These are phyloP conservation scores for Chlamydomonas incerta DNA, from an alignment of 139 green algal genomes.

Conservation along the genomic window DNA sequence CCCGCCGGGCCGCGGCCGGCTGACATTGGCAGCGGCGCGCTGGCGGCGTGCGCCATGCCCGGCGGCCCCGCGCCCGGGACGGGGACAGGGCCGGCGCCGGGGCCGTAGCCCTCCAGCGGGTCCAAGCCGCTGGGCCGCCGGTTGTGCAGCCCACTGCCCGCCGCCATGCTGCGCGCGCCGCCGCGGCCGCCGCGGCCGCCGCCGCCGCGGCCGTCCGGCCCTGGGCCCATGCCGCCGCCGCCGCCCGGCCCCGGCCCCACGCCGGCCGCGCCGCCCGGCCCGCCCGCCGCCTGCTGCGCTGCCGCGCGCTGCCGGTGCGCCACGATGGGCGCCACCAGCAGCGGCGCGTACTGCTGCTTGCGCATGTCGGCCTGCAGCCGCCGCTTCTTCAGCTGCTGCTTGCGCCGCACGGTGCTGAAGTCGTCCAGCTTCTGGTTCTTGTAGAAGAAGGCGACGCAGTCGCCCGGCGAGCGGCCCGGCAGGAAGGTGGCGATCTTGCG, in stretches of 20 bases:
- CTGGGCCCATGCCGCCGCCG: neutral
- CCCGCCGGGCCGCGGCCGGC: neutral
- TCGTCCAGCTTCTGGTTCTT: slow-evolving; percentile 90
- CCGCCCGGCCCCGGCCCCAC: neutral
- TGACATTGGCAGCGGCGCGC: neutral
- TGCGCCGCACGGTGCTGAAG: slow-evolving; percentile 85
- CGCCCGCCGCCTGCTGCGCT: neutral
- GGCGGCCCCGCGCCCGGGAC: too few relatives aligned
- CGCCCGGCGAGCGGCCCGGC: slow-evolving; percentile 73
- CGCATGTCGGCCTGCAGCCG: slow-evolving; percentile 63
- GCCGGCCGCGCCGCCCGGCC: neutral
- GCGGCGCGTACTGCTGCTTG: slow-evolving; percentile 45
- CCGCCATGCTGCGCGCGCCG: neutral
- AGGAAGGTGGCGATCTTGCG: slow-evolving; percentile 82
- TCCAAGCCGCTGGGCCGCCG: neutral
- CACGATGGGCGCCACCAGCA: slow-evolving; percentile 36
- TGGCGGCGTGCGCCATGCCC: too few relatives aligned
- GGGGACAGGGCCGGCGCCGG: too few relatives aligned
- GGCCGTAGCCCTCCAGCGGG: too few relatives aligned
- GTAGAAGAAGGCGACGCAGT: slow-evolving; percentile 92
- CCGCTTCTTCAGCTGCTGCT: slow-evolving; percentile 93
- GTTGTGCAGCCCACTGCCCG: neutral
- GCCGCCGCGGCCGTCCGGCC: neutral
- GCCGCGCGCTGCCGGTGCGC: slow-evolving; percentile 10
- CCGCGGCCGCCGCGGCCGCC: neutral